Conservation (phyloP, 257 asterid genomes). For the Linderniella brevidens region DNA sequence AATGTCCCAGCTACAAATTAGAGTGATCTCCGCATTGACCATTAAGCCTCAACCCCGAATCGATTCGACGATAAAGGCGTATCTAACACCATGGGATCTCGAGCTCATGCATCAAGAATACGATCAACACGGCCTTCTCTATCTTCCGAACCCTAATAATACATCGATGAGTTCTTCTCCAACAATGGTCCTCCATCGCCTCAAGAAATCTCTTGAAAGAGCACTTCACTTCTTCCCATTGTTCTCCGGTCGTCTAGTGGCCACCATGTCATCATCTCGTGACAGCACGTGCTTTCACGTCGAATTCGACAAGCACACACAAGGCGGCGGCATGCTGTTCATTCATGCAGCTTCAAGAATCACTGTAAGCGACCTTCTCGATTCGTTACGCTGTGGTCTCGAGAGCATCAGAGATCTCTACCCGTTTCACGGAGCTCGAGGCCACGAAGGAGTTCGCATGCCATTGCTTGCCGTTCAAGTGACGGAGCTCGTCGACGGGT, state of each 20-base stretch:
- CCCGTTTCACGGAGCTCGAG: constrained; percentile 17
- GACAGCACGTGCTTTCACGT: no score
- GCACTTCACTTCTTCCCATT: constrained; percentile 26
- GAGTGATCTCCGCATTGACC: no score
- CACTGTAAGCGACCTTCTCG: constrained; percentile 14
- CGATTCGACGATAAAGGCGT: no score
- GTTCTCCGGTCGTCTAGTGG: constrained; percentile 18
- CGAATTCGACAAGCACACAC: no score
- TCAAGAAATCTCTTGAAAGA: constrained; percentile 17
- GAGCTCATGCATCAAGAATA: constrained; percentile 19
- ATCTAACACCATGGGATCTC: constrained; percentile 19
- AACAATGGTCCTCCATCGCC: constrained; percentile 20
- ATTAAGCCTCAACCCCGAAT: no score
- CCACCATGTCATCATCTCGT: neutral
- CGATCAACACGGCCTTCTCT: constrained; percentile 23
- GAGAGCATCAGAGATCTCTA: constrained; percentile 14
- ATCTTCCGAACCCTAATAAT: constrained; percentile 9
- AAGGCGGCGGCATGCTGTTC: constrained; percentile 13
- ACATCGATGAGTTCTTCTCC: neutral
- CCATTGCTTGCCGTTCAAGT: constrained; percentile 25
- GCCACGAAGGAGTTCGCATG: constrained; percentile 16
- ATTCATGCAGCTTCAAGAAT: constrained; percentile 12
- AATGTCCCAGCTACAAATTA: no score
- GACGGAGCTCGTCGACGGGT: constrained; percentile 23
- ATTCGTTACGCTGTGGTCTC: constrained; percentile 9